These are phyloP conservation scores for Hyaloscypha finlandica DNA, from an alignment of 495 filamentous ascomycete genomes.

Conservation along the genomic window DNA sequence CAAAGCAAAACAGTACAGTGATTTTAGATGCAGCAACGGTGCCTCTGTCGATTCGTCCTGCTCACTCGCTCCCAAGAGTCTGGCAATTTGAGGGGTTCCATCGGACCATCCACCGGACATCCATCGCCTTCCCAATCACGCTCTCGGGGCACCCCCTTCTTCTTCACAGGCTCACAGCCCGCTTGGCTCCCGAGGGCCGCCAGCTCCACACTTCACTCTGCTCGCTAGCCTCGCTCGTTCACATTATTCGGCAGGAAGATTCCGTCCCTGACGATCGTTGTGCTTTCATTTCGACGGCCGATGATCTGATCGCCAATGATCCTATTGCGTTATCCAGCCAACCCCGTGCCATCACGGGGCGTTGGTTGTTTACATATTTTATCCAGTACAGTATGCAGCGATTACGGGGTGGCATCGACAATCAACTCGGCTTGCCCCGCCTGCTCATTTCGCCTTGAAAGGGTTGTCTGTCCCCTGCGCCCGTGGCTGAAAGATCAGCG, in stretches of 20 bases:
- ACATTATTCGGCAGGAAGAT: not conserved
- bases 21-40: not conserved
- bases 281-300: not conserved
- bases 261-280: not conserved
- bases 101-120: not conserved
- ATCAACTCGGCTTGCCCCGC: not conserved
- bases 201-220: not conserved
- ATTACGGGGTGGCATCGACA: not conserved
- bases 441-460: not conserved
- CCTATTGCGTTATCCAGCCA: not conserved
- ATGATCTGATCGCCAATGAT: not conserved
- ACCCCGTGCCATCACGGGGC: not conserved
- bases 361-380: not conserved
- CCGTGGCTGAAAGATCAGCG: not conserved
- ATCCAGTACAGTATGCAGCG: not conserved
- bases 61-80: not conserved
- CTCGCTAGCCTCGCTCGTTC: not conserved
- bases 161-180: too few relatives aligned
- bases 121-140: not conserved
- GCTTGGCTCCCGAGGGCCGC: too few relatives aligned
- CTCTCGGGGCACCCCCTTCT: not conserved
- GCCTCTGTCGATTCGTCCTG: not conserved
- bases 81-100: not conserved
- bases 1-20: too few relatives aligned
- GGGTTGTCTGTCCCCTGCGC: not conserved